phyloP scores from a whole-genome alignment of 768 basidiomycete species.

The Kwoniella mangroviensis region DNA sequence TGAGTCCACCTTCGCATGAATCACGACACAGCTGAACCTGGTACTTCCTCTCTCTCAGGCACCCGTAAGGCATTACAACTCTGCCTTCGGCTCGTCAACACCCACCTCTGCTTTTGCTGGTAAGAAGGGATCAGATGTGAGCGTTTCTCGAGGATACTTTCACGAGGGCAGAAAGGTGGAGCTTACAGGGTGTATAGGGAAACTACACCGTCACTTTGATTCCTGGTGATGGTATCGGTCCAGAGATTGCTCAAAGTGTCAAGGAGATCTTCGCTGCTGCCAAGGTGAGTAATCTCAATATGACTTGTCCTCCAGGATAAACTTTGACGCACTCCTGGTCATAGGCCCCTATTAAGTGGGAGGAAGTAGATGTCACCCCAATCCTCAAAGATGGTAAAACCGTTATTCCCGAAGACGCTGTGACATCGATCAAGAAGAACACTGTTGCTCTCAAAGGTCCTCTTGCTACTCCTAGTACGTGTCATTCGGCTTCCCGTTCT shows the following conservation, averaged over 20 bases:
- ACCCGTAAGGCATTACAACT: constrained; percentile 44
- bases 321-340: too few species aligned
- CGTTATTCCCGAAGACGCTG: constrained; percentile 89
- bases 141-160: constrained; percentile 46
- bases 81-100: constrained; percentile 60
- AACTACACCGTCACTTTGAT: constrained; percentile 96
- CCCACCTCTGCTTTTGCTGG: constrained; percentile 90
- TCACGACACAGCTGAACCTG: not conserved
- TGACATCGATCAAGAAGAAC: constrained; percentile 90
- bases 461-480: constrained; percentile 92
- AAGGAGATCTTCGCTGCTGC: constrained; percentile 91
- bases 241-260: constrained; percentile 95
- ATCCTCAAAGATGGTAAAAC: constrained; percentile 94
- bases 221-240: constrained; percentile 98
- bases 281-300: constrained; percentile 61
- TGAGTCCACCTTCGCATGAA: constrained; percentile 4
- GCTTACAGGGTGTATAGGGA: constrained; percentile 64
- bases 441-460: constrained; percentile 98
- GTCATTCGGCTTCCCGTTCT: not conserved
- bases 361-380: constrained; percentile 96
- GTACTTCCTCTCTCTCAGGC: constrained; percentile 10
- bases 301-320: too few species aligned
- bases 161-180: not conserved
- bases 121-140: constrained; percentile 82
- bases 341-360: constrained; percentile 98